Evolutionary conservation across 1,284 basidiomycete species (phyloP).

Genomic region (Ustilago shanxiensis): DNA sequence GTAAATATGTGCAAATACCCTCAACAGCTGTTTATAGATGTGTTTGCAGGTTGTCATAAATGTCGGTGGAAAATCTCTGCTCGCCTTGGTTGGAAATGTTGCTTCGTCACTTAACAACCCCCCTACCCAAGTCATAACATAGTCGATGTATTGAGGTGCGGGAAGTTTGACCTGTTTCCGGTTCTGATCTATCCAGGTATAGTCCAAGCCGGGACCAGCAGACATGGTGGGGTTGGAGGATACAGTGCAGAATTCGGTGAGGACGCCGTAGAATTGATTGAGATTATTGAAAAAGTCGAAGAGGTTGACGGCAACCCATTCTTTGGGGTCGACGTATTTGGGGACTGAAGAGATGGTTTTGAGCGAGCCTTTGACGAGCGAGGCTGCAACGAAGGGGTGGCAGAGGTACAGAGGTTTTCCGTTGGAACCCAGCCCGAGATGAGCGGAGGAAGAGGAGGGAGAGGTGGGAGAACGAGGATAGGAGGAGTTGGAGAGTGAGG

Average conservation of each 20-base stretch:
- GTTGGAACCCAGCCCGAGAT: constrained; percentile 16
- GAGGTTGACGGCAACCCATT: constrained; percentile 96
- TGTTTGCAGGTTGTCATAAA: constrained; percentile 95
- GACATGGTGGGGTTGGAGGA: constrained; percentile 92
- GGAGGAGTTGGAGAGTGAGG: constrained; percentile 7
- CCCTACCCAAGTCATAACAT: constrained; percentile 98
- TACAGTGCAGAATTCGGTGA: constrained; percentile 93
- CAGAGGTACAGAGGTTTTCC: constrained; percentile 69
- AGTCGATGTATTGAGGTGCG: constrained; percentile 97
- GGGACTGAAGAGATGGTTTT: constrained; percentile 98
- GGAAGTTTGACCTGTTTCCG: constrained; percentile 92
- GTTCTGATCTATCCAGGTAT: constrained; percentile 90
- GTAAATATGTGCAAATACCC: constrained; percentile 98
- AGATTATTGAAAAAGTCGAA: constrained; percentile 84
- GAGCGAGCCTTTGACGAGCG: constrained; percentile 97
- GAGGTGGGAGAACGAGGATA: constrained; percentile 36
- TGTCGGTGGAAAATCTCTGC: constrained; percentile 87
- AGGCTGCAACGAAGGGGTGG: constrained; percentile 86
- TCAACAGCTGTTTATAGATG: constrained; percentile 94
- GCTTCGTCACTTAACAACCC: constrained; percentile 91
- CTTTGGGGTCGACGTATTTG: constrained; percentile 77
- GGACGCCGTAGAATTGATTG: constrained; percentile 96
- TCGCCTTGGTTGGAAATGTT: constrained; percentile 94
- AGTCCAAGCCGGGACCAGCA: constrained; percentile 90
- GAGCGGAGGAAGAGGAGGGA: constrained; percentile 21